Evolutionary conservation across 2,329 filamentous ascomycete genomes (phyloP).

Genomic region (Fonsecaea erecta): DNA sequence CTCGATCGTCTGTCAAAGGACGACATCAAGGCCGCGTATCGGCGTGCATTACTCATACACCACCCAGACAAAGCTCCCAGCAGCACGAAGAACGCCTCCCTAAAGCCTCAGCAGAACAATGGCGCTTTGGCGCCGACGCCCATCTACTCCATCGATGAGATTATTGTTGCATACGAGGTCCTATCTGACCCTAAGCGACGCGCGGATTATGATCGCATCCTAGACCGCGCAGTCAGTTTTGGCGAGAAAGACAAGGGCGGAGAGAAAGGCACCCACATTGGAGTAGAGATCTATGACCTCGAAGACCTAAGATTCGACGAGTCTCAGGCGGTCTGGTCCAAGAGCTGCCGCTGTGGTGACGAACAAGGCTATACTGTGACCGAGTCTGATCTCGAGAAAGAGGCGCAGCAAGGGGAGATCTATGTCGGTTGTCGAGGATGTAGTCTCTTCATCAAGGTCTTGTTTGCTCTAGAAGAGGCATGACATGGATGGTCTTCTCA

Average conservation of each 20-base stretch:
- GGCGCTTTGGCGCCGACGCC: neutral
- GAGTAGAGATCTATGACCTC: slow-evolving; percentile 62
- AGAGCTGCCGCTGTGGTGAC: slow-evolving; percentile 63
- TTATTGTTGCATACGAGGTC: slow-evolving; percentile 62
- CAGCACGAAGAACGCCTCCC: neutral
- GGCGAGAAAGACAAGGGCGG: slow-evolving; percentile 43
- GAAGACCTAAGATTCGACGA: slow-evolving; percentile 58
- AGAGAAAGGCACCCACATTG: slow-evolving; percentile 47
- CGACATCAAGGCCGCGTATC: slow-evolving; percentile 61
- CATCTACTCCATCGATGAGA: slow-evolving; percentile 57
- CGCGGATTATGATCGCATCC: slow-evolving; percentile 54
- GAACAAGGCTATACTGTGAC: slow-evolving; percentile 59
- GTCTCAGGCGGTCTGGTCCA: slow-evolving; percentile 52
- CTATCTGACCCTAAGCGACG: slow-evolving; percentile 53
- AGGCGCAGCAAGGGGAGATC: slow-evolving; percentile 59
- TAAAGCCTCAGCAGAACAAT: neutral
- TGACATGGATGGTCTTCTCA: neutral
- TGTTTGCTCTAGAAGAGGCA: slow-evolving; percentile 59
- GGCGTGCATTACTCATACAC: slow-evolving; percentile 59
- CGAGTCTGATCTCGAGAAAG: slow-evolving; percentile 59
- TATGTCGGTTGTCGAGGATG: slow-evolving; percentile 65
- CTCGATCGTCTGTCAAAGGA: slow-evolving; percentile 43
- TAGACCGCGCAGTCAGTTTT: slow-evolving; percentile 10
- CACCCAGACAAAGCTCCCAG: slow-evolving; percentile 61
- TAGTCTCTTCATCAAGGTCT: slow-evolving; percentile 66